phyloP scores from a whole-genome alignment of 2,329 filamentous ascomycete genomes.

The Amauroascus verrucosus region DNA sequence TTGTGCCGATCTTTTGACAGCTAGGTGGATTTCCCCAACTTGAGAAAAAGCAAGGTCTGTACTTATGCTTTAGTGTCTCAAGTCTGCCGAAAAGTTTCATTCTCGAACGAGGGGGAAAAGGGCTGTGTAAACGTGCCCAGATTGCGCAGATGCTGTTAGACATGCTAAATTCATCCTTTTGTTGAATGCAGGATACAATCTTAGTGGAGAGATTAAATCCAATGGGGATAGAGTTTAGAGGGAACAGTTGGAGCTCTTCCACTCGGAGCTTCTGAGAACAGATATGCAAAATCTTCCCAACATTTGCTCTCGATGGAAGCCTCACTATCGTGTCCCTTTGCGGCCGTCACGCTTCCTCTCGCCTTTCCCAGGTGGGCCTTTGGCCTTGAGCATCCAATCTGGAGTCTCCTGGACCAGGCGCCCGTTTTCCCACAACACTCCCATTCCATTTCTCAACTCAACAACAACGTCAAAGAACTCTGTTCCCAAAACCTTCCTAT shows the following conservation, averaged over 20 bases:
- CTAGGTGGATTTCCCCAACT: neutral
- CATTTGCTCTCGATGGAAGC: conserved; percentile 5
- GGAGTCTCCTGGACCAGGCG: conserved; percentile 43
- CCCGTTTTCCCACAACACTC: conserved; percentile 56
- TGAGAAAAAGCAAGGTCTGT: neutral
- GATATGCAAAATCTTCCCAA: conserved; percentile 11
- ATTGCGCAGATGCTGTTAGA: neutral
- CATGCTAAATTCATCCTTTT: neutral
- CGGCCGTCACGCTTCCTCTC: conserved; percentile 14
- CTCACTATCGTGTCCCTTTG: neutral
- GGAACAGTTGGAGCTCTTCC: neutral
- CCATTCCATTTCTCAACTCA: conserved; percentile 60
- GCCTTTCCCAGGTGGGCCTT: conserved; percentile 27
- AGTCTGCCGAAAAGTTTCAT: neutral
- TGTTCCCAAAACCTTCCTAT: conserved; percentile 51
- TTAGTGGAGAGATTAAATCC: no score
- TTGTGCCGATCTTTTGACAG: neutral
- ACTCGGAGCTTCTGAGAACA: neutral
- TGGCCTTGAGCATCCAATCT: conserved; percentile 33
- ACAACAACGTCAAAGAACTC: conserved; percentile 64
- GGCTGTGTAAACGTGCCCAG: neutral
- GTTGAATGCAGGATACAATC: no score
- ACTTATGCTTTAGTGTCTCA: neutral
- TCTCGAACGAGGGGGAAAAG: neutral
- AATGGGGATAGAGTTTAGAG: neutral